A percentile compares a stretch with the other conserved stretches of the same genome.
These are phyloP conservation scores for Aspergillus sclerotialis DNA, from an alignment of 2,329 filamentous ascomycete species.

Conservation along the genomic window DNA sequence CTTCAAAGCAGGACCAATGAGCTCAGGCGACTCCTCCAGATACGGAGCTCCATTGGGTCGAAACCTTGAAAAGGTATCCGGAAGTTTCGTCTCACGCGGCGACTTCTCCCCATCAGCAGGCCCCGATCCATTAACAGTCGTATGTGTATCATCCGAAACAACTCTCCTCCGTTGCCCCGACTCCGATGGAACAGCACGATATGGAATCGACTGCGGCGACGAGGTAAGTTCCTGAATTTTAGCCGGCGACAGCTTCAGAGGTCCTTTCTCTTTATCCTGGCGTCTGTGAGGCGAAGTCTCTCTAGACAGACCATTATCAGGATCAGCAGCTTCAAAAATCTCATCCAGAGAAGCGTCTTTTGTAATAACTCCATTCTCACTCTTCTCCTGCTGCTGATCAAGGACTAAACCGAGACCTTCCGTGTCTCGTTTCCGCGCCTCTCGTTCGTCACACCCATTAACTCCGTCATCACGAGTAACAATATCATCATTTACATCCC, in stretches of 20 bases:
- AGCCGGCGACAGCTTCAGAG: slow-evolving; percentile 47
- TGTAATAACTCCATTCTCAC: slow-evolving; percentile 6
- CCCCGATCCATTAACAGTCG: slow-evolving; percentile 6
- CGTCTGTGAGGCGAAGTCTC: slow-evolving; percentile 15
- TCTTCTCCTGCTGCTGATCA: slow-evolving; percentile 8
- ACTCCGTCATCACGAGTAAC: too few relatives aligned
- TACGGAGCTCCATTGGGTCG: slow-evolving; percentile 19
- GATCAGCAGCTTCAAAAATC: slow-evolving; percentile 17
- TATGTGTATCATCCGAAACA: slow-evolving; percentile 14
- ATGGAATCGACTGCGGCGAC: slow-evolving; percentile 48
- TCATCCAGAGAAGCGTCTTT: slow-evolving; percentile 23
- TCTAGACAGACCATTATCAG: slow-evolving; percentile 15
- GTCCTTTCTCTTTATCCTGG: slow-evolving; percentile 27
- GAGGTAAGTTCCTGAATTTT: slow-evolving; percentile 50
- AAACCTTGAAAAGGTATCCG: slow-evolving; percentile 12
- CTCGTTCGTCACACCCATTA: too few relatives aligned
- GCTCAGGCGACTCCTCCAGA: slow-evolving; percentile 17
- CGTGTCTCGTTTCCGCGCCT: too few relatives aligned
- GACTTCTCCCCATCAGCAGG: slow-evolving; percentile 10
- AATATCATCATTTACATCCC: too few relatives aligned
- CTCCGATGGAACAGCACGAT: slow-evolving; percentile 32
- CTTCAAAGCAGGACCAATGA: slow-evolving; percentile 13
- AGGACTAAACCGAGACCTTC: slow-evolving; percentile 14
- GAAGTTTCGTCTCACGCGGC: slow-evolving; percentile 22
- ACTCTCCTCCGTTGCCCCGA: slow-evolving; percentile 14